Conservation (phyloP, 2,329 filamentous ascomycete genomes). For the Ciborinia camelliae region DNA sequence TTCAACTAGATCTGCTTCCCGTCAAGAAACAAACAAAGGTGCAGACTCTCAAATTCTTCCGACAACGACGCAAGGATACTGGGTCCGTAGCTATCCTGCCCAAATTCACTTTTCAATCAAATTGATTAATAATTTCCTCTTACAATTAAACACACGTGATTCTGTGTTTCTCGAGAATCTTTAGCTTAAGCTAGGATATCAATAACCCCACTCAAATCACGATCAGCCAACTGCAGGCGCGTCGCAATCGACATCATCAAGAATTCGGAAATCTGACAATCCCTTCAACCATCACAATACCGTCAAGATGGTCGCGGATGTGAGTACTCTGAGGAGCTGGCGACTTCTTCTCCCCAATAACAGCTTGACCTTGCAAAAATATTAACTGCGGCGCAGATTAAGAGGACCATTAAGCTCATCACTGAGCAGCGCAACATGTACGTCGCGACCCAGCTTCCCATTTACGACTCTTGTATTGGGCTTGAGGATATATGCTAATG, state of each 20-base stretch:
- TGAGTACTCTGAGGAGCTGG: conserved; percentile 21
- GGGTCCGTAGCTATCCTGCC: background rate
- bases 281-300: conserved; percentile 11
- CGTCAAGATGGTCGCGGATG: conserved; percentile 37
- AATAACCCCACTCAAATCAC: conserved; percentile 17
- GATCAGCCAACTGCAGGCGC: conserved; percentile 18
- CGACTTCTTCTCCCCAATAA: background rate
- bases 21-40: background rate
- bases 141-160: conserved; percentile 20
- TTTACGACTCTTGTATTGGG: background rate
- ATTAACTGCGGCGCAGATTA: conserved; percentile 49
- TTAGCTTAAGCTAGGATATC: conserved; percentile 8
- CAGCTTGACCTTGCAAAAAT: background rate
- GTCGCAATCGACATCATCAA: conserved; percentile 14
- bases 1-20: background rate
- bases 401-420: conserved; percentile 88
- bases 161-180: conserved; percentile 3
- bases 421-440: conserved; percentile 77
- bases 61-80: background rate
- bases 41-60: background rate
- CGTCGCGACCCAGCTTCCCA: conserved; percentile 42
- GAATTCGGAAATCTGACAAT: conserved; percentile 12
- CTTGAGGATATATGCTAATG: conserved; percentile 19
- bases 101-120: background rate
- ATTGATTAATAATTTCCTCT: background rate